A percentile compares a stretch with the other conserved stretches of the same genome.
Evolutionary conservation across 1,284 basidiomycete species (phyloP).

Genomic region (Trichosporon ovoides): DNA sequence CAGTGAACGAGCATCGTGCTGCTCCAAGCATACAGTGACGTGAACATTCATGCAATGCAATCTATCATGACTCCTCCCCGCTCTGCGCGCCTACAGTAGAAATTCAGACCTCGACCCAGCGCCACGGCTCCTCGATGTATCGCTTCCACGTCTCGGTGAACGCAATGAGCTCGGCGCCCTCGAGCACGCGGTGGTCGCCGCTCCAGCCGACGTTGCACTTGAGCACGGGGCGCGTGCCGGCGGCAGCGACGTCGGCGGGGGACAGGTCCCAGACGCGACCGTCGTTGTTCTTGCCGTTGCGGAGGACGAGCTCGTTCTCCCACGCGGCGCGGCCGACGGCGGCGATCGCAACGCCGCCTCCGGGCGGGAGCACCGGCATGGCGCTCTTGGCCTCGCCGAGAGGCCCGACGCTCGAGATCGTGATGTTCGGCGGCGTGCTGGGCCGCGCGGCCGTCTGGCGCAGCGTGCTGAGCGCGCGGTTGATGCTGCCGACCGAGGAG

Average conservation of each 20-base stretch:
- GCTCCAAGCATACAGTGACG: too few species aligned
- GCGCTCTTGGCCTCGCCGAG: constrained; percentile 69
- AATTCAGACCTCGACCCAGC: constrained; percentile 48
- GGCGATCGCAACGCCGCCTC: constrained; percentile 84
- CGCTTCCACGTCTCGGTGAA: constrained; percentile 85
- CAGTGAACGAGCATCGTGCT: too few species aligned
- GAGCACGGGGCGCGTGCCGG: constrained; percentile 53
- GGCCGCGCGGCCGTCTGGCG: constrained; percentile 62
- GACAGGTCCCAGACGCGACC: constrained; percentile 58
- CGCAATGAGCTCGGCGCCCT: constrained; percentile 85
- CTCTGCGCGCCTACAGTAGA: constrained; percentile 3
- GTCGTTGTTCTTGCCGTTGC: constrained; percentile 16
- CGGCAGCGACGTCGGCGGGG: constrained; percentile 52
- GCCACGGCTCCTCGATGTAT: constrained; percentile 73
- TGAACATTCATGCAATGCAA: not conserved
- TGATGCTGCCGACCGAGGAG: constrained; percentile 60
- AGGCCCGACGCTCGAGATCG: constrained; percentile 80
- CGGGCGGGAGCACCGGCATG: constrained; percentile 74
- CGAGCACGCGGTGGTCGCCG: constrained; percentile 78
- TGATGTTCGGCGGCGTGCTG: constrained; percentile 65
- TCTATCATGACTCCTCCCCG: not conserved
- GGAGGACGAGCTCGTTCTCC: constrained; percentile 44
- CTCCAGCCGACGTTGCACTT: constrained; percentile 76
- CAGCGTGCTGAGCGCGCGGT: constrained; percentile 48
- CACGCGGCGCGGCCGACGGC: constrained; percentile 79